Conservation (phyloP, 192 early-diverging fungal species). For the Coemansia sp. region DNA sequence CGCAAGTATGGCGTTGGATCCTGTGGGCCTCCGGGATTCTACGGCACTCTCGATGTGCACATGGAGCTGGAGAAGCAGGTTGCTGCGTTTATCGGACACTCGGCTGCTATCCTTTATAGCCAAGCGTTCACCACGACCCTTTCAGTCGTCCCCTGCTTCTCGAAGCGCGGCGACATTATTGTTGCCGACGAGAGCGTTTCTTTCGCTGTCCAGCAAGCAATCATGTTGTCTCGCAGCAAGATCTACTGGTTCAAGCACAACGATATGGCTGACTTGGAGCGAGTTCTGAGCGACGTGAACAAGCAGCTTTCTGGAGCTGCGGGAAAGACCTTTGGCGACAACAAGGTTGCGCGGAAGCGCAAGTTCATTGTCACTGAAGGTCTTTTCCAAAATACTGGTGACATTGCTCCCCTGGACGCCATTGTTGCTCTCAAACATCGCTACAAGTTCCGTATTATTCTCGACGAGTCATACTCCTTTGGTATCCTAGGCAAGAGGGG, state of each 20-base stretch:
- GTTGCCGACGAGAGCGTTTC: slow-evolving; percentile 89
- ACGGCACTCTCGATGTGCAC: slow-evolving; percentile 94
- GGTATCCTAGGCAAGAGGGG: slow-evolving; percentile 84
- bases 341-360: slow-evolving; percentile 64
- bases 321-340: slow-evolving; percentile 48
- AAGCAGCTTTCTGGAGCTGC: slow-evolving; percentile 61
- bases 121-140: slow-evolving; percentile 93
- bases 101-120: slow-evolving; percentile 88
- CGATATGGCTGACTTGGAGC: slow-evolving; percentile 93
- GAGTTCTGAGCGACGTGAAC: slow-evolving; percentile 73
- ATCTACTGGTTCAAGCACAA: slow-evolving; percentile 95
- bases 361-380: slow-evolving; percentile 95
- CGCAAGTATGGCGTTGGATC: slow-evolving; percentile 94
- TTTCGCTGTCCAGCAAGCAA: slow-evolving; percentile 88
- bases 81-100: slow-evolving; percentile 80
- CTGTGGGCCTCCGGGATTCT: slow-evolving; percentile 94
- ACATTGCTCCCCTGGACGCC: slow-evolving; percentile 78
- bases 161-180: slow-evolving; percentile 93
- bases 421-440: slow-evolving; percentile 88
- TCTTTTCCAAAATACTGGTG: slow-evolving; percentile 82
- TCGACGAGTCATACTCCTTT: slow-evolving; percentile 91
- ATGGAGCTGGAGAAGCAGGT: slow-evolving; percentile 87
- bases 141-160: slow-evolving; percentile 91
- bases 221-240: slow-evolving; percentile 84
- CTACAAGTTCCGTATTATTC: slow-evolving; percentile 94